Conservation (phyloP, 2,329 filamentous ascomycete genomes). For the Aspergillus tanneri region DNA sequence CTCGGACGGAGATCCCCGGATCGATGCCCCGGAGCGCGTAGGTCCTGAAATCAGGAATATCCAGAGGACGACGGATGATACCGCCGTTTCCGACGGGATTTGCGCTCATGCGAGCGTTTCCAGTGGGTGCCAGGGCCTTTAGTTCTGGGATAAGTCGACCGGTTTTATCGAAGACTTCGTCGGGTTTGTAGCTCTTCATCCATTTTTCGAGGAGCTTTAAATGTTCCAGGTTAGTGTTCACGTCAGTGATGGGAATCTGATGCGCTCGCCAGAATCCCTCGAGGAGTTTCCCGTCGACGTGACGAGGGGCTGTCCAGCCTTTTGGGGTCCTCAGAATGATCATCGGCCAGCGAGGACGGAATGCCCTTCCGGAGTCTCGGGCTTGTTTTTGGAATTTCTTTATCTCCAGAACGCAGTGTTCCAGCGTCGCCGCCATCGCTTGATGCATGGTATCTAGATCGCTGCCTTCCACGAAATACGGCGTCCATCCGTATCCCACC, state of each 20-base stretch:
- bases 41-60: constrained; percentile 67
- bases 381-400: constrained; percentile 67
- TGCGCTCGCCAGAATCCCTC: constrained; percentile 78
- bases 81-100: constrained; percentile 76
- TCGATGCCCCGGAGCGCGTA: constrained; percentile 65
- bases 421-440: constrained; percentile 74
- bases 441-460: constrained; percentile 75
- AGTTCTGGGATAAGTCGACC: constrained; percentile 65
- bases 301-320: constrained; percentile 74
- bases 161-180: constrained; percentile 65
- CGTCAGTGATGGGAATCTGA: constrained; percentile 73
- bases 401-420: constrained; percentile 70
- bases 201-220: constrained; percentile 69
- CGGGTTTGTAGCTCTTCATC: constrained; percentile 75
- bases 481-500: constrained; percentile 72
- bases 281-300: constrained; percentile 67
- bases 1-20: constrained; percentile 56
- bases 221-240: constrained; percentile 63
- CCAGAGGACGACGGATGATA: constrained; percentile 63
- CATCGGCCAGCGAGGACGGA: constrained; percentile 75
- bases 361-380: constrained; percentile 66
- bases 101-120: constrained; percentile 70
- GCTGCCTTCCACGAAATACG: constrained; percentile 76
- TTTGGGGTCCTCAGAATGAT: constrained; percentile 74
- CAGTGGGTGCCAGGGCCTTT: constrained; percentile 63